These are phyloP conservation scores for Curvularia hawaiiensis DNA, from an alignment of 2,329 filamentous ascomycete genomes.

Conservation along the genomic window DNA sequence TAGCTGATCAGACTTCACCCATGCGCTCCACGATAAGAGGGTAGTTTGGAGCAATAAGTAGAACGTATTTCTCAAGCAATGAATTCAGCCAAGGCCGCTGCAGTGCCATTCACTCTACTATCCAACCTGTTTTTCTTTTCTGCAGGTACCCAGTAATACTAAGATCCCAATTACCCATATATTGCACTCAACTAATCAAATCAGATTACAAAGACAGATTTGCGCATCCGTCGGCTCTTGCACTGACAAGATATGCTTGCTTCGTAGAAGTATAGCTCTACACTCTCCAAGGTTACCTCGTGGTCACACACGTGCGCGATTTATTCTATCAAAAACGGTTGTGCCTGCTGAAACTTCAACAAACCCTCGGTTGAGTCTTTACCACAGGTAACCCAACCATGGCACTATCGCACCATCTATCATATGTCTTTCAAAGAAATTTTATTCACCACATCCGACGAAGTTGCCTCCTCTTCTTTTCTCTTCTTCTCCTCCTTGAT, in stretches of 20 bases:
- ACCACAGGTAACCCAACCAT: neutral
- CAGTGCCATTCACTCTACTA: too few relatives aligned
- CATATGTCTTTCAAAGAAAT: neutral
- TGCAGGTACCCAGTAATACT: too few relatives aligned
- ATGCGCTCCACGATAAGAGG: too few relatives aligned
- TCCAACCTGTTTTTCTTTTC: too few relatives aligned
- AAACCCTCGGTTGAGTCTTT: too few relatives aligned
- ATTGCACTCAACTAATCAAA: too few relatives aligned
- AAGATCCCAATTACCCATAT: too few relatives aligned
- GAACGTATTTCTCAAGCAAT: too few relatives aligned
- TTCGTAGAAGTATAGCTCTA: neutral
- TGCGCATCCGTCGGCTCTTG: neutral
- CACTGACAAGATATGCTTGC: neutral
- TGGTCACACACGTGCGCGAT: neutral
- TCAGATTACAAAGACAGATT: too few relatives aligned
- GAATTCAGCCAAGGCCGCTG: too few relatives aligned
- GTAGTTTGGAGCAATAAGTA: too few relatives aligned
- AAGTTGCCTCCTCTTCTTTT: neutral
- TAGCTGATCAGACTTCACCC: too few relatives aligned
- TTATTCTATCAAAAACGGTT: neutral
- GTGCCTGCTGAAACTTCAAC: neutral
- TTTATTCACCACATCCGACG: neutral
- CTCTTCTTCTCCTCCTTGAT: conserved; percentile 28
- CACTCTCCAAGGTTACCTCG: neutral
- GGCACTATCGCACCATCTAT: neutral